Evolutionary conservation across 495 filamentous ascomycete species (phyloP).

Genomic region (Chaetomium fimeti): DNA sequence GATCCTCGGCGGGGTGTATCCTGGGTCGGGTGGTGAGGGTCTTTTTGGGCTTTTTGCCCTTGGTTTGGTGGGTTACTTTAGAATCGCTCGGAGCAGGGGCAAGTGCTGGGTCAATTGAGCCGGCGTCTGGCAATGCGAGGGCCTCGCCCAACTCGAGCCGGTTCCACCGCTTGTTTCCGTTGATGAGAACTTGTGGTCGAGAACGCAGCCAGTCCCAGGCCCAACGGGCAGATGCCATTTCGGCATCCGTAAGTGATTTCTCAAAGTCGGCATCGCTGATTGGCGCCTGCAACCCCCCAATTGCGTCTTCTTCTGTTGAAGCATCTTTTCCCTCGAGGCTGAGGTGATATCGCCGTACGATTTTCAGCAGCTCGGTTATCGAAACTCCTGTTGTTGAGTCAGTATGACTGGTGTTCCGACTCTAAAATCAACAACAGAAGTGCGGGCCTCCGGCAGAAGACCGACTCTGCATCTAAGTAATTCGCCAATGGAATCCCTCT

Average conservation of each 20-base stretch:
- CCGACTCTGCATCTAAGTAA: not conserved
- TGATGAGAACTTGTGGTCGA: slow-evolving; percentile 45
- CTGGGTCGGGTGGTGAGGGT: slow-evolving; percentile 34
- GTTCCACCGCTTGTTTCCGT: slow-evolving; percentile 42
- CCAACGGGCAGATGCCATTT: slow-evolving; percentile 40
- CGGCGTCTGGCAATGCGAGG: slow-evolving; percentile 42
- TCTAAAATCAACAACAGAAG: not conserved
- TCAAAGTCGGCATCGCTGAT: slow-evolving; percentile 26
- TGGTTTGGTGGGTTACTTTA: slow-evolving; percentile 13
- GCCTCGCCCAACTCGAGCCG: slow-evolving; percentile 43
- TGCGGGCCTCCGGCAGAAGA: not conserved
- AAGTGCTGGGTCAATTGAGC: slow-evolving; percentile 12
- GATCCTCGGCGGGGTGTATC: slow-evolving; percentile 44
- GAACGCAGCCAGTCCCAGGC: slow-evolving; percentile 48
- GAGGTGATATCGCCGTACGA: slow-evolving; percentile 35
- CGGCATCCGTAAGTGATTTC: slow-evolving; percentile 26
- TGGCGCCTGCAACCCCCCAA: slow-evolving; percentile 1
- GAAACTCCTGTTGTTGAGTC: slow-evolving; percentile 29
- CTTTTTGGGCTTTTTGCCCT: slow-evolving; percentile 28
- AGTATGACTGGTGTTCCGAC: slow-evolving; percentile 10
- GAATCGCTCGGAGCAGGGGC: not conserved
- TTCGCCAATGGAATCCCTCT: not conserved
- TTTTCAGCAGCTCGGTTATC: slow-evolving; percentile 30
- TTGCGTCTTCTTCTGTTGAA: slow-evolving; percentile 10
- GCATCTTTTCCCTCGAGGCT: slow-evolving; percentile 20